A percentile compares a stretch with the other conserved stretches of the same genome.
Conservation (phyloP, 371 early-diverging fungal genomes). For the Rhizopus delemar region DNA sequence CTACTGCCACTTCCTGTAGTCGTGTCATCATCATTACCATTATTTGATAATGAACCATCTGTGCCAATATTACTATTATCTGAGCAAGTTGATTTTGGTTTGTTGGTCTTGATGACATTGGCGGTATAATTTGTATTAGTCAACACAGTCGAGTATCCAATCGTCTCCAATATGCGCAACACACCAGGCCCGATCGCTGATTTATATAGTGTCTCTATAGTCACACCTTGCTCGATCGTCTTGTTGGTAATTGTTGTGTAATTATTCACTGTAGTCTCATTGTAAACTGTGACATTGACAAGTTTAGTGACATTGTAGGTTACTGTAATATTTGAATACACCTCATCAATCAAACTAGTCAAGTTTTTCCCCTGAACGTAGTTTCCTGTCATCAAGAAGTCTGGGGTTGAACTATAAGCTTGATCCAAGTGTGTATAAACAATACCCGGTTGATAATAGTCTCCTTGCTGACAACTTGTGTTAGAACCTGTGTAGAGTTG, state of each 20-base stretch:
- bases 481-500: constrained; percentile 19
- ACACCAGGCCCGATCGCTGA: constrained; percentile 42
- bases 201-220: constrained; percentile 9
- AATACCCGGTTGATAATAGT: constrained; percentile 24
- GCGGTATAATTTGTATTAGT: constrained; percentile 32
- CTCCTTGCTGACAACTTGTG: neutral
- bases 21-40: neutral
- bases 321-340: constrained; percentile 18
- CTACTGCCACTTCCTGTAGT: no score
- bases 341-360: constrained; percentile 14
- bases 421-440: constrained; percentile 27
- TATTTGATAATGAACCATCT: neutral
- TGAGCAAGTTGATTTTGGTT: constrained; percentile 9
- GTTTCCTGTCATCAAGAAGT: constrained; percentile 27
- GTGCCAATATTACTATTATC: constrained; percentile 6
- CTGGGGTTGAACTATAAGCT: constrained; percentile 20
- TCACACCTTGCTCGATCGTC: neutral
- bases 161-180: constrained; percentile 35
- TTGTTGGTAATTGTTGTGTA: constrained; percentile 14
- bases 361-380: constrained; percentile 21
- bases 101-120: constrained; percentile 13
- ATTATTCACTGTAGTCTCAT: constrained; percentile 14
- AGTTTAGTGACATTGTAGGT: constrained; percentile 13
- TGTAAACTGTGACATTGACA: constrained; percentile 7
- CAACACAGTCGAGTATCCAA: constrained; percentile 40